Evolutionary conservation across 768 basidiomycete genomes (phyloP).

Genomic region (Gyrodon lividus): DNA sequence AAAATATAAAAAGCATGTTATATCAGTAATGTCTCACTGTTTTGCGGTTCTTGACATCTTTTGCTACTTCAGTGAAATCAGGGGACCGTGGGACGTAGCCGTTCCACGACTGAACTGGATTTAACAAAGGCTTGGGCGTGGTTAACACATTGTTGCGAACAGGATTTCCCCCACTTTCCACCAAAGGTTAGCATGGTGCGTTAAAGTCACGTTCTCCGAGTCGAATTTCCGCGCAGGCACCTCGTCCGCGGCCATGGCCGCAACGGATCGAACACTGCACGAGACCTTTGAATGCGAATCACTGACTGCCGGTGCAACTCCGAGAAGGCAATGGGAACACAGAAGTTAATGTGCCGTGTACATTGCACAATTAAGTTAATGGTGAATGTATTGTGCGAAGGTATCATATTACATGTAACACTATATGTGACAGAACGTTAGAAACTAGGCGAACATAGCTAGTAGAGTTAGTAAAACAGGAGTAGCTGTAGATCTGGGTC

Average conservation of each 20-base stretch:
- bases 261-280: not conserved
- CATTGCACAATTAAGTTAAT: slow-evolving; percentile 7
- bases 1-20: slow-evolving; percentile 77
- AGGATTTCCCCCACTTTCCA: slow-evolving; percentile 28
- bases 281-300: not conserved
- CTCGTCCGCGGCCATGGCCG: slow-evolving; percentile 26
- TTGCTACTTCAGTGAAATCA: slow-evolving; percentile 66
- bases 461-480: slow-evolving; percentile 32
- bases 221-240: slow-evolving; percentile 25
- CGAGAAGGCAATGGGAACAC: slow-evolving; percentile 9
- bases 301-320: slow-evolving; percentile 8
- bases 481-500: slow-evolving; percentile 25
- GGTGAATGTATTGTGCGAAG: slow-evolving; percentile 24
- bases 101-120: slow-evolving; percentile 63
- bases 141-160: slow-evolving; percentile 24
- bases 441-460: slow-evolving; percentile 31
- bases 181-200: slow-evolving; percentile 12
- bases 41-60: slow-evolving; percentile 11
- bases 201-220: slow-evolving; percentile 14
- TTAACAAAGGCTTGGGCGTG: slow-evolving; percentile 24
- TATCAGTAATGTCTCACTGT: slow-evolving; percentile 8
- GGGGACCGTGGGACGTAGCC: slow-evolving; percentile 90
- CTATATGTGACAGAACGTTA: slow-evolving; percentile 35
- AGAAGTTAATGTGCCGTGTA: not conserved
- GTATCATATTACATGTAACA: slow-evolving; percentile 42